Evolutionary conservation across 805 yeast species (phyloP), one percentile per base, ranked within the genome.

Genomic region (Debaryomyces castellii): DNA sequence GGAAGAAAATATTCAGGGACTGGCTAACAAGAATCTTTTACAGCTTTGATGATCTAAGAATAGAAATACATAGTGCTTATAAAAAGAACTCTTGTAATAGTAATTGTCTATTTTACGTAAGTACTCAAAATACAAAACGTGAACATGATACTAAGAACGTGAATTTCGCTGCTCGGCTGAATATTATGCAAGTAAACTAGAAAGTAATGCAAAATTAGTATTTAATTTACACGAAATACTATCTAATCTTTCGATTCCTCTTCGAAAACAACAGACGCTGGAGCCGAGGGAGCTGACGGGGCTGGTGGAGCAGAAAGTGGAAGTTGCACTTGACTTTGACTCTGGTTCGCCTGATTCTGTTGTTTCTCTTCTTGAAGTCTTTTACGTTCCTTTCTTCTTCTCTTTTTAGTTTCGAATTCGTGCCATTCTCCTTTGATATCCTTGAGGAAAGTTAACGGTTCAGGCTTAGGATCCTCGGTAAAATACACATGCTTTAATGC

Each of bases 381-480:
- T 49, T 71, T 70, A 25, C 77, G 57, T 51, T 74, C 79, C 49
- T 71, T 70, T 47, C 85, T 69, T 50, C 88, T 73, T 55, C 86
- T 78, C 67, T 82, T 85, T 64, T 92, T 90, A 2, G 96, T 94
- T 58, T 92, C 99, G 63, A 86, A 92, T 60, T 92, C 99, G 61
- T 92, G 99, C 94, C 97, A 92, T 63, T 95, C 98, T 3, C 94
- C 95, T 45, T 73, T 71, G 23, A 83, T 64, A n/a, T 74, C 73
- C 23, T 74, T 69, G 51, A 85, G 71, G 44, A 82, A 74, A 9
- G 68, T 62, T 32, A 89, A 70, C 5, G 83, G 81, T 50, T 77
- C 82, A 1, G 87, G 83, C 25, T 55, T 52, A 0, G 96, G 97
- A 5, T 79, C 83, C 40, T 82, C 85, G 2, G 63, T 61, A 58